Percentiles rank a stretch among this genome's conserved stretches.
Evolutionary conservation across 2,329 filamentous ascomycete species (phyloP).

Genomic region (Xylaria sp.): DNA sequence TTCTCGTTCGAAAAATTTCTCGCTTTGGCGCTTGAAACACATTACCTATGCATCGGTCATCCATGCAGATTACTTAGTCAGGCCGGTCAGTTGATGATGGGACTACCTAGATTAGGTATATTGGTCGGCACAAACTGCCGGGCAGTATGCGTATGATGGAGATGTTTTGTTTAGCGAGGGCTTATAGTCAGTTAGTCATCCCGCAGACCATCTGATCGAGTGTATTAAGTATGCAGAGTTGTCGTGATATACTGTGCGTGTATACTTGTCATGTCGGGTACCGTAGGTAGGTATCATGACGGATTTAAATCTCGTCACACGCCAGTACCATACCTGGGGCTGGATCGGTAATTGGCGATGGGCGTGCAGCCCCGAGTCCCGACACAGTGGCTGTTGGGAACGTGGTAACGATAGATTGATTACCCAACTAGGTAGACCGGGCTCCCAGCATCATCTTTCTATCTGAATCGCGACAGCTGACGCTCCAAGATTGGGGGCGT

Average conservation of each 20-base stretch:
- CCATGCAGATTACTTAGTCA: slow-evolving; percentile 1
- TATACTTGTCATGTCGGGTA: background rate
- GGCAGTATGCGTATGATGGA: background rate
- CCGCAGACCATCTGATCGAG: background rate
- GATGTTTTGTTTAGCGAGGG: background rate
- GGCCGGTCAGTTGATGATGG: slow-evolving; percentile 3
- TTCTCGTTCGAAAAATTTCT: background rate
- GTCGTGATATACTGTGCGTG: background rate
- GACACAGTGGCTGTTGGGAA: slow-evolving; percentile 24
- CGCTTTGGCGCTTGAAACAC: background rate
- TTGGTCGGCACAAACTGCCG: background rate
- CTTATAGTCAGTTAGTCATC: background rate
- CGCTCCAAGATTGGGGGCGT: slow-evolving; percentile 6
- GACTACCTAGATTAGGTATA: background rate
- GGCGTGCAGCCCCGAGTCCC: slow-evolving; percentile 12
- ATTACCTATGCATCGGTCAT: slow-evolving; percentile 5
- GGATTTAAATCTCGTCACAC: background rate
- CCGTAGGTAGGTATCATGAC: no score
- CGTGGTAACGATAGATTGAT: slow-evolving; percentile 1
- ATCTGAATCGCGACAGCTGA: slow-evolving; percentile 13
- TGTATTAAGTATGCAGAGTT: background rate
- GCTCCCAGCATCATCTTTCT: background rate
- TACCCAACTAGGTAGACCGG: background rate
- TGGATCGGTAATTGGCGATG: background rate
- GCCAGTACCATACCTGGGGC: background rate